phyloP scores from a whole-genome alignment of 768 basidiomycete genomes.

The Chalciporus piperatus region DNA sequence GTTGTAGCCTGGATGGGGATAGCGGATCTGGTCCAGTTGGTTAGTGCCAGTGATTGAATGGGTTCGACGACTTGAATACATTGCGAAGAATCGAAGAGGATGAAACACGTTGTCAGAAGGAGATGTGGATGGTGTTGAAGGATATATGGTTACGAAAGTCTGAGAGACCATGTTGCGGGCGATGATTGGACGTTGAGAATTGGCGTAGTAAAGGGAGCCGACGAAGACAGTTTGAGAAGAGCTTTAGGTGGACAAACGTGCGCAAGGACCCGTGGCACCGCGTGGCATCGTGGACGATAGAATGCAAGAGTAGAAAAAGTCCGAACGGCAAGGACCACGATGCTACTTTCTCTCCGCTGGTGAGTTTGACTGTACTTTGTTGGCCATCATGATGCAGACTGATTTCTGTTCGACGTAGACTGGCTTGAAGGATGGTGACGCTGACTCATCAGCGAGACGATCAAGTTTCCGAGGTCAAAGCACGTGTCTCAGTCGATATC shows the following conservation, averaged over 20 bases:
- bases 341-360: conserved; percentile 16
- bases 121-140: conserved; percentile 9
- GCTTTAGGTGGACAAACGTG: conserved; percentile 32
- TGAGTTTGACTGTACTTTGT: conserved; percentile 11
- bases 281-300: conserved; percentile 14
- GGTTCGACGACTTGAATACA: too few relatives aligned
- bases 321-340: conserved; percentile 6
- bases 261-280: conserved; percentile 36
- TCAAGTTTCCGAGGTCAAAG: conserved; percentile 11
- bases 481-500: conserved; percentile 36
- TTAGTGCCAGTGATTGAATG: background rate
- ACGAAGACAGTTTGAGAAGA: background rate
- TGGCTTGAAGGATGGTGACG: conserved; percentile 1
- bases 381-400: background rate
- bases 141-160: conserved; percentile 16
- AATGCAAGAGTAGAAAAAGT: conserved; percentile 25
- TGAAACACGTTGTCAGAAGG: conserved; percentile 14
- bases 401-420: background rate
- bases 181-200: conserved; percentile 22
- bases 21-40: background rate
- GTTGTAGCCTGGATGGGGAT: background rate
- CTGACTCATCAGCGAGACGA: conserved; percentile 32
- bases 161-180: conserved; percentile 22
- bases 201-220: conserved; percentile 10
- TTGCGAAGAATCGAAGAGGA: conserved; percentile 2